Evolutionary conservation across 495 filamentous ascomycete genomes (phyloP).

Genomic region (Talaromyces borbonicus): DNA sequence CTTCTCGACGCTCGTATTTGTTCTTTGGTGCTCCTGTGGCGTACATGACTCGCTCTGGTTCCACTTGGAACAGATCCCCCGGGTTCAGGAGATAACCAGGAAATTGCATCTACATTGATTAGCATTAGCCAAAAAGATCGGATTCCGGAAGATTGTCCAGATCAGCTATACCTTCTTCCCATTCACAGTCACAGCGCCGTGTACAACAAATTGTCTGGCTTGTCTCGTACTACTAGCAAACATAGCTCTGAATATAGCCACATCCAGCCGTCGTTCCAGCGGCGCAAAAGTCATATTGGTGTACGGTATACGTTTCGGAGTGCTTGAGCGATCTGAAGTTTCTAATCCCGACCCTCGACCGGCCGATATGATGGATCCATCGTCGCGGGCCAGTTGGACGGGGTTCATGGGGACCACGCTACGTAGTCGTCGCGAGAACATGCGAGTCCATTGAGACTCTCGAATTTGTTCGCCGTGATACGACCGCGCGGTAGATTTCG

Average conservation of each 20-base stretch:
- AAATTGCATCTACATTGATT: slow-evolving; percentile 62
- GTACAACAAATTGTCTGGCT: slow-evolving; percentile 86
- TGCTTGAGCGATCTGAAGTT: slow-evolving; percentile 4
- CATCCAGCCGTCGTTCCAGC: slow-evolving; percentile 81
- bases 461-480: slow-evolving; percentile 94
- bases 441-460: slow-evolving; percentile 82
- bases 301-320: slow-evolving; percentile 53
- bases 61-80: slow-evolving; percentile 95
- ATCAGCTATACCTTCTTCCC: slow-evolving; percentile 77
- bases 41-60: slow-evolving; percentile 73
- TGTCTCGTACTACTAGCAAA: slow-evolving; percentile 94
- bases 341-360: slow-evolving; percentile 71
- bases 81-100: slow-evolving; percentile 94
- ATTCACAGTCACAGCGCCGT: slow-evolving; percentile 91
- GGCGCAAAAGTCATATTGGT: slow-evolving; percentile 91
- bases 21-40: slow-evolving; percentile 72
- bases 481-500: slow-evolving; percentile 69
- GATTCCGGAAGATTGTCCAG: background rate
- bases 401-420: slow-evolving; percentile 80
- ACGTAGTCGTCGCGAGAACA: slow-evolving; percentile 71
- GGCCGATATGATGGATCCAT: slow-evolving; percentile 70
- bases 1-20: slow-evolving; percentile 34
- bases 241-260: slow-evolving; percentile 80
- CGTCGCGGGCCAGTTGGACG: slow-evolving; percentile 58
- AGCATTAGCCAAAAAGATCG: slow-evolving; percentile 1